These are phyloP conservation scores for Trichomonascus vanleenenianus DNA, from an alignment of 805 yeast species.

Conservation along the genomic window DNA sequence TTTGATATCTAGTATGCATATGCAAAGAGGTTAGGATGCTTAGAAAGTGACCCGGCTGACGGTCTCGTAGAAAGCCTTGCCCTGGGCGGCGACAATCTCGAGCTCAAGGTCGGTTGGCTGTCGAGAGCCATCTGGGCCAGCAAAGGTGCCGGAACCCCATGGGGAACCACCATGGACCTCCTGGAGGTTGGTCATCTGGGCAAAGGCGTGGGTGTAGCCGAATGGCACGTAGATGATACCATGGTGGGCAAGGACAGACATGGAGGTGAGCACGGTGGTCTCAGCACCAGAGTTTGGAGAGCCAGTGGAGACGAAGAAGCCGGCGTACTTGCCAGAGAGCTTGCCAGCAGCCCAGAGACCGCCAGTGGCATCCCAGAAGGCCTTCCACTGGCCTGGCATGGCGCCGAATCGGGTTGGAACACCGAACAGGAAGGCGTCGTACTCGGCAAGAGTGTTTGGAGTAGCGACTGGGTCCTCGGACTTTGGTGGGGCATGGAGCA, in stretches of 20 bases:
- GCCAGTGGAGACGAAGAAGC: constrained; percentile 64
- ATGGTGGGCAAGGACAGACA: constrained; percentile 62
- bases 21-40: neutral
- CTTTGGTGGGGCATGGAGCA: constrained; percentile 56
- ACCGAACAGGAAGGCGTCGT: constrained; percentile 73
- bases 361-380: constrained; percentile 75
- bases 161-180: constrained; percentile 78
- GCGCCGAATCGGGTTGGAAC: constrained; percentile 74
- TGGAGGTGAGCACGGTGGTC: constrained; percentile 47
- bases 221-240: constrained; percentile 73
- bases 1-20: too few relatives aligned
- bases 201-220: constrained; percentile 57
- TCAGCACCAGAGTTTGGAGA: constrained; percentile 78
- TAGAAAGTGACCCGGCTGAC: constrained; percentile 21
- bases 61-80: constrained; percentile 49
- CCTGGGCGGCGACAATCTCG: constrained; percentile 60
- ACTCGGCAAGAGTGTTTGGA: constrained; percentile 44
- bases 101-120: constrained; percentile 55
- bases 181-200: constrained; percentile 45
- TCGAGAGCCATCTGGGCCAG: constrained; percentile 72
- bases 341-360: constrained; percentile 67
- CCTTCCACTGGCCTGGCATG: constrained; percentile 66
- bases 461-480: constrained; percentile 47
- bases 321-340: constrained; percentile 65
- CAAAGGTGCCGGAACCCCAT: constrained; percentile 81